These are phyloP conservation scores for Pseudogymnoascus sp. DNA, from an alignment of 2,329 filamentous ascomycete species.

Conservation along the genomic window DNA sequence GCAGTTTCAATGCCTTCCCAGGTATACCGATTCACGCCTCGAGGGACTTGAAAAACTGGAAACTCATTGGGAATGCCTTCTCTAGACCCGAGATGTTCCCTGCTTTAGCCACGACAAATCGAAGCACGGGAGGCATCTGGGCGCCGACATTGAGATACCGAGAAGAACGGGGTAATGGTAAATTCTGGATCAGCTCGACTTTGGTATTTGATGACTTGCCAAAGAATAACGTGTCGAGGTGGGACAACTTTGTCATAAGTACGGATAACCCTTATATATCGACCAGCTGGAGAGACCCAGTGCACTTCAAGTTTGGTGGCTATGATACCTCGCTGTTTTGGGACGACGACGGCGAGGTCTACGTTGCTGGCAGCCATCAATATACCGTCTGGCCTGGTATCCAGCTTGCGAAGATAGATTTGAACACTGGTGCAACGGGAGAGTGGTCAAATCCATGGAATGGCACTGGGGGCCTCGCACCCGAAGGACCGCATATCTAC, in stretches of 20 bases:
- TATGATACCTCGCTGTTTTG: constrained; percentile 50
- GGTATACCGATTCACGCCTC: constrained; percentile 35
- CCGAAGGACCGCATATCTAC: constrained; percentile 50
- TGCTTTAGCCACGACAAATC: constrained; percentile 28
- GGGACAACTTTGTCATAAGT: constrained; percentile 40
- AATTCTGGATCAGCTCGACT: constrained; percentile 28
- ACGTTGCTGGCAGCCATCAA: constrained; percentile 38
- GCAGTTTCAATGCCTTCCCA: constrained; percentile 35
- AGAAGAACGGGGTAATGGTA: constrained; percentile 23
- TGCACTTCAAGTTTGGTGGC: constrained; percentile 41
- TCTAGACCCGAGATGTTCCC: constrained; percentile 34
- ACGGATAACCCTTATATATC: constrained; percentile 36
- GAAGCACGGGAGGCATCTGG: constrained; percentile 33
- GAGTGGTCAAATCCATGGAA: constrained; percentile 39
- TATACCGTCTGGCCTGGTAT: constrained; percentile 36
- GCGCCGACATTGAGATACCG: constrained; percentile 35
- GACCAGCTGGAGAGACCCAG: constrained; percentile 39
- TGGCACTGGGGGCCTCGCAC: constrained; percentile 36
- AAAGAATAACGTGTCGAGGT: constrained; percentile 29
- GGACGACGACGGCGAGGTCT: constrained; percentile 47
- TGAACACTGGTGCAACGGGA: constrained; percentile 35
- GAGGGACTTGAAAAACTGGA: constrained; percentile 32
- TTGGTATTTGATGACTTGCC: constrained; percentile 32
- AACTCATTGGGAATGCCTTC: constrained; percentile 27
- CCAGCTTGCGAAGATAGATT: constrained; percentile 33